These are phyloP conservation scores for Eremochloa ophiuroides DNA, from an alignment of 176 grass and related monocot species.

Conservation along the genomic window DNA sequence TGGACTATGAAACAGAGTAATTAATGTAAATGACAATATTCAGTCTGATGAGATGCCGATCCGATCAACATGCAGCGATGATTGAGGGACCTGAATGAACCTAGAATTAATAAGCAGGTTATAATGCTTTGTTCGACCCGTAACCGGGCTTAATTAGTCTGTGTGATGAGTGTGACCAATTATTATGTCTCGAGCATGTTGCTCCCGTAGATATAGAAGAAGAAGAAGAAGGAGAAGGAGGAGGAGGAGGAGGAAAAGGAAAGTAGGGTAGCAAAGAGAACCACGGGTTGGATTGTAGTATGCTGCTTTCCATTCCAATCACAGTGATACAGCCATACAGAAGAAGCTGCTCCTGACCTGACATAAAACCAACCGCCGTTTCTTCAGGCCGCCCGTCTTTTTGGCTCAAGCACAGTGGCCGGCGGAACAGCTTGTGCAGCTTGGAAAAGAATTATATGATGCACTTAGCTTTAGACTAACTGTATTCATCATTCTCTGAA, in stretches of 20 bases:
- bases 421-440: not conserved
- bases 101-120: not conserved
- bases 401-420: constrained; percentile 3
- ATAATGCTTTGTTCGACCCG: constrained; percentile 1
- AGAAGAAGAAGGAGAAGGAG: constrained; percentile 10
- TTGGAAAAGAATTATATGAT: not conserved
- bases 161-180: constrained; percentile 7
- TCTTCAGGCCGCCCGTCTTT: constrained; percentile 33
- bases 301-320: not conserved
- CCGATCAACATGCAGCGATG: constrained; percentile 2
- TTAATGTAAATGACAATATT: not conserved
- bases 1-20: not conserved
- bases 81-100: not conserved
- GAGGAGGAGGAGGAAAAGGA: no score
- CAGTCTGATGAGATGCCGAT: constrained; percentile 11
- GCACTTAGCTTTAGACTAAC: no score
- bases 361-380: constrained; percentile 27
- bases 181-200: constrained; percentile 27
- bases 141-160: constrained; percentile 11
- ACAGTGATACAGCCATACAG: not conserved
- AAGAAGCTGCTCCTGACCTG: constrained; percentile 14
- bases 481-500: no score
- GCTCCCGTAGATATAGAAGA: not conserved
- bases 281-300: constrained; percentile 11
- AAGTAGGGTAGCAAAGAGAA: not conserved